These are phyloP conservation scores for Davidsoniella neocaledoniae DNA, from an alignment of 2,329 filamentous ascomycete genomes.

Conservation along the genomic window DNA sequence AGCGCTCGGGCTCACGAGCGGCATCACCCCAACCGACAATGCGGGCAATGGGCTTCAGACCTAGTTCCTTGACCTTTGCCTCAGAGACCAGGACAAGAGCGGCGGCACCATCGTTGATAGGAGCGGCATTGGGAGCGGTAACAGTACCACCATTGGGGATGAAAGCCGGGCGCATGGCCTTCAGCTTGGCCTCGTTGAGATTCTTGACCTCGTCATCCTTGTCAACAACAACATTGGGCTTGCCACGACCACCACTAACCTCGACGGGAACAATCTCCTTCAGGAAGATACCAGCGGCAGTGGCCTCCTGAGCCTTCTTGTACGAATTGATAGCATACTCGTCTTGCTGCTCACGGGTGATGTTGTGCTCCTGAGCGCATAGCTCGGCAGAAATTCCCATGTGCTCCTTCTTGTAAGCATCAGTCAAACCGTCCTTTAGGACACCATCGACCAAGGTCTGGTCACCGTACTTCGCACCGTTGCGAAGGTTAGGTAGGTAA, in stretches of 20 bases:
- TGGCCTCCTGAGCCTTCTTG: slow-evolving; percentile 78
- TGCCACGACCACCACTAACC: slow-evolving; percentile 75
- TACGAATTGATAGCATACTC: slow-evolving; percentile 92
- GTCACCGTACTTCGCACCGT: slow-evolving; percentile 85
- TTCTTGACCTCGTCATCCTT: slow-evolving; percentile 95
- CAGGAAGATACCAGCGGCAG: slow-evolving; percentile 64
- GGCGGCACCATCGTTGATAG: slow-evolving; percentile 85
- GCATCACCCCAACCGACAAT: slow-evolving; percentile 97
- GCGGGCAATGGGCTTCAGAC: slow-evolving; percentile 82
- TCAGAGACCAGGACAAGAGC: slow-evolving; percentile 89
- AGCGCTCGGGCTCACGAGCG: slow-evolving; percentile 77
- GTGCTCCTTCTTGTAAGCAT: slow-evolving; percentile 90
- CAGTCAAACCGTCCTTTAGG: slow-evolving; percentile 84
- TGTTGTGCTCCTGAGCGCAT: slow-evolving; percentile 67
- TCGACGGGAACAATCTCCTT: slow-evolving; percentile 81
- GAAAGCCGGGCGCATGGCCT: slow-evolving; percentile 70
- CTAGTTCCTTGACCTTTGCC: slow-evolving; percentile 80
- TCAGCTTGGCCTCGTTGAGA: slow-evolving; percentile 69
- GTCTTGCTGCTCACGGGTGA: slow-evolving; percentile 77
- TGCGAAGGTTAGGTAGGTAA: slow-evolving; percentile 78
- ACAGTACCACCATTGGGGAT: slow-evolving; percentile 69
- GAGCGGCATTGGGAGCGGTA: slow-evolving; percentile 90
- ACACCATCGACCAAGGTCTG: slow-evolving; percentile 79
- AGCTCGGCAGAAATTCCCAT: slow-evolving; percentile 92
- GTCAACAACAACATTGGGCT: slow-evolving; percentile 64